A percentile compares a stretch with the other conserved stretches of the same genome.
These are phyloP conservation scores for Aleurites moluccanus DNA, from an alignment of 441 rosid species.

Conservation along the genomic window DNA sequence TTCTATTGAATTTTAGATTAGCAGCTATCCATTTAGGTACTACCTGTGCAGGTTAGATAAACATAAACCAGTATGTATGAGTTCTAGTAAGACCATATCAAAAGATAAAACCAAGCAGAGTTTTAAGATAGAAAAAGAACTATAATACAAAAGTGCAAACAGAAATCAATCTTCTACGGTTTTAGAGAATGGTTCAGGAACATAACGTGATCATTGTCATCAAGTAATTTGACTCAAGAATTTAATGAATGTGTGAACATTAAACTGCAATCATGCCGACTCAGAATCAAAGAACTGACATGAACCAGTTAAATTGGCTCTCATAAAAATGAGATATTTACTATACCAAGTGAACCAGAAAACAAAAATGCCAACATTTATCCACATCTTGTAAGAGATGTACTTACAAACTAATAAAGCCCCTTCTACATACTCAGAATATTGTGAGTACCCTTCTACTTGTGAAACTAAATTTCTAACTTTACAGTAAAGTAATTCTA, in stretches of 20 bases:
- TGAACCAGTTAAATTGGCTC: background rate
- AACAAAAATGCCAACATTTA: background rate
- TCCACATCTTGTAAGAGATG: background rate
- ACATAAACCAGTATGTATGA: background rate
- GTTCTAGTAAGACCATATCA: slow-evolving; percentile 6
- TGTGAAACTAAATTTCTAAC: background rate
- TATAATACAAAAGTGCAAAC: background rate
- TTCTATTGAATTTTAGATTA: slow-evolving; percentile 4
- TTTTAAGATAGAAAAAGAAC: background rate
- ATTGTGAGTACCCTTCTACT: background rate
- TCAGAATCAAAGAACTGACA: background rate
- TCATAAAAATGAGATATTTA: slow-evolving; percentile 1
- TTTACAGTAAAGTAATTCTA: background rate
- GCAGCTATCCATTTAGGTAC: background rate
- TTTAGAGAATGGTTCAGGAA: background rate
- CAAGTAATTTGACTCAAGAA: background rate
- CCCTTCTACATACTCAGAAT: background rate
- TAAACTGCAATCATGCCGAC: background rate
- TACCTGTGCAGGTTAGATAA: background rate
- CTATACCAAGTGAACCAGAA: background rate
- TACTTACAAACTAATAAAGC: background rate
- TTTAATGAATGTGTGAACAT: background rate
- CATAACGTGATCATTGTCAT: background rate
- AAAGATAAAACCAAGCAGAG: background rate
- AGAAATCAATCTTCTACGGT: background rate